Evolutionary conservation across 169 alveolate species (phyloP).

Genomic region (Cryptosporidium sp.): DNA sequence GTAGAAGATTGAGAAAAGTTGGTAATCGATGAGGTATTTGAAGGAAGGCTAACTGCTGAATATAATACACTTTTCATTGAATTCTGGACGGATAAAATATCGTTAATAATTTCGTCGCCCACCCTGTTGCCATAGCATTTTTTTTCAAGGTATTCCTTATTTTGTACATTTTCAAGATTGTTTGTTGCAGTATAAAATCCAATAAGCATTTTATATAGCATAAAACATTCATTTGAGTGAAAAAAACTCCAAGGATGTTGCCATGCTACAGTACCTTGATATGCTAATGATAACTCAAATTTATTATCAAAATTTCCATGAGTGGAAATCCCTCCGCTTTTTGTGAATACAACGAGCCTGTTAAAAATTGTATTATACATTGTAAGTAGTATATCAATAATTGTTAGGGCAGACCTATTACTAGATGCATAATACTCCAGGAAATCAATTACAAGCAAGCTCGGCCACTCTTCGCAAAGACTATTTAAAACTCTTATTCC

Average conservation of each 20-base stretch:
- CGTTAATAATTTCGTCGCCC: constrained; percentile 42
- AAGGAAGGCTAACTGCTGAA: constrained; percentile 6
- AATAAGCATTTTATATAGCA: constrained; percentile 59
- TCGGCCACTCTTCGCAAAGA: constrained; percentile 75
- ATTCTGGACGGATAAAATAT: constrained; percentile 29
- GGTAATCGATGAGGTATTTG: constrained; percentile 20
- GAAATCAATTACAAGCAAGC: constrained; percentile 64
- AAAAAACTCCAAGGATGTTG: constrained; percentile 76
- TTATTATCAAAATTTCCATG: constrained; percentile 74
- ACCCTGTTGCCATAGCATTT: neutral
- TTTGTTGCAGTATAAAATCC: constrained; percentile 69
- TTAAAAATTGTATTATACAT: constrained; percentile 66
- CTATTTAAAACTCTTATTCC: constrained; percentile 68
- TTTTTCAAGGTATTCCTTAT: neutral
- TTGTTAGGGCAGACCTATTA: constrained; percentile 51
- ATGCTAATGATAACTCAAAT: constrained; percentile 62
- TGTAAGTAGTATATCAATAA: constrained; percentile 49
- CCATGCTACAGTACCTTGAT: constrained; percentile 75
- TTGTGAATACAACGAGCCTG: constrained; percentile 49
- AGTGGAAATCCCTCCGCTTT: constrained; percentile 53
- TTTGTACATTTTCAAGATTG: neutral
- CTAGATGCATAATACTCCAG: constrained; percentile 57
- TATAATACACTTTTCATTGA: constrained; percentile 33
- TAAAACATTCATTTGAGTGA: constrained; percentile 66
- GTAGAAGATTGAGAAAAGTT: constrained; percentile 34